A percentile compares a stretch with the other conserved stretches of the same genome.
Conservation (phyloP, 73 alveolate species). For the Paramecium bursaria region DNA sequence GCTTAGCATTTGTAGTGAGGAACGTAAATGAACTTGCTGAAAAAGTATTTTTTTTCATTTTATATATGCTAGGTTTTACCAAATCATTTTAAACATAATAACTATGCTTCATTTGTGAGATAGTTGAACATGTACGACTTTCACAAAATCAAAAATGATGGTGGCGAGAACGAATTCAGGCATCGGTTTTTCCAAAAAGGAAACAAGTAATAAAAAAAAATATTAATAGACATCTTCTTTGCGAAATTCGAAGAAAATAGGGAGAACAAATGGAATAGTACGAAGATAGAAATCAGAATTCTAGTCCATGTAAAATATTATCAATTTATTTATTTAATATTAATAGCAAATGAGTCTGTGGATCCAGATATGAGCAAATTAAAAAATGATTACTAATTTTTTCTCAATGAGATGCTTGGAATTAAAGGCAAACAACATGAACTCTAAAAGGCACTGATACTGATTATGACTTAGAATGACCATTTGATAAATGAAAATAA, state of each 20-base stretch:
- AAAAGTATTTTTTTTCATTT: constrained; percentile 35
- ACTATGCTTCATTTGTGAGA: constrained; percentile 69
- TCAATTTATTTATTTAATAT: neutral
- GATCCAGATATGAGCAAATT: constrained; percentile 39
- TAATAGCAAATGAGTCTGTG: constrained; percentile 24
- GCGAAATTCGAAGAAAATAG: constrained; percentile 30
- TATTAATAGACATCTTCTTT: constrained; percentile 11
- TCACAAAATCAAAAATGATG: constrained; percentile 68
- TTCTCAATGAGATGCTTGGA: constrained; percentile 52
- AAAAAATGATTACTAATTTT: constrained; percentile 55
- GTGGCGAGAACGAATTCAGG: constrained; percentile 68
- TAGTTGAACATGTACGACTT: constrained; percentile 69
- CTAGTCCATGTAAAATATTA: constrained; percentile 49
- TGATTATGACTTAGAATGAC: constrained; percentile 49
- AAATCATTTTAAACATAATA: constrained; percentile 66
- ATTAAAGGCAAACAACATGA: constrained; percentile 54
- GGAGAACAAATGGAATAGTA: constrained; percentile 41
- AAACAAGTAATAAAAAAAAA: constrained; percentile 47
- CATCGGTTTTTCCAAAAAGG: constrained; percentile 68
- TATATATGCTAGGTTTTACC: constrained; percentile 50
- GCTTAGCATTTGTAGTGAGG: constrained; percentile 60
- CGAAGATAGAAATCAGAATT: constrained; percentile 47
- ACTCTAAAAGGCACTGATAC: constrained; percentile 34
- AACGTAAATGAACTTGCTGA: constrained; percentile 66
- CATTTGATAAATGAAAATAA: constrained; percentile 55